Conservation (phyloP, 441 rosid genomes). For the Mallotus japonicus region DNA sequence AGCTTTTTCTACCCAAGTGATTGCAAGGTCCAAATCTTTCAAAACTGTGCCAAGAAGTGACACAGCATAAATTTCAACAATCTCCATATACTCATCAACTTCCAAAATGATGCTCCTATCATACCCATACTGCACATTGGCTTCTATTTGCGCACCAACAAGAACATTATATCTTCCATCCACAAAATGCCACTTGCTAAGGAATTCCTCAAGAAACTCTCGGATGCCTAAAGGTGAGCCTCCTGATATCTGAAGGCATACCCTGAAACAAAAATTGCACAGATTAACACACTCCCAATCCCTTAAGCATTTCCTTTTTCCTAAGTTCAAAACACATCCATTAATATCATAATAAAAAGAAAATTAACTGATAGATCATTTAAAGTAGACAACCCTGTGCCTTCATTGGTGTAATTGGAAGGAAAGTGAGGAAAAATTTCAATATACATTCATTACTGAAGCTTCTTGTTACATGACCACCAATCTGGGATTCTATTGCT, state of each 20-base stretch:
- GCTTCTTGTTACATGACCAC: not conserved
- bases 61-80: slow-evolving; percentile 65
- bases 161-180: slow-evolving; percentile 43
- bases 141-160: slow-evolving; percentile 30
- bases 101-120: slow-evolving; percentile 40
- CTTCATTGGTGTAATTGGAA: not conserved
- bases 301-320: not conserved
- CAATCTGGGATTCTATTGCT: no score
- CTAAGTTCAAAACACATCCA: not conserved
- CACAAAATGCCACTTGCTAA: slow-evolving; percentile 58
- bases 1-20: slow-evolving; percentile 81
- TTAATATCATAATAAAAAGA: not conserved
- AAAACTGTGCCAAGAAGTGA: slow-evolving; percentile 55
- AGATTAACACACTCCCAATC: slow-evolving; percentile 6
- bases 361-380: no score
- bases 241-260: slow-evolving; percentile 70
- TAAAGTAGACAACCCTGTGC: no score
- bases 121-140: slow-evolving; percentile 31
- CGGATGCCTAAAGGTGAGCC: slow-evolving; percentile 45
- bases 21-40: slow-evolving; percentile 52
- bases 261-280: slow-evolving; percentile 40
- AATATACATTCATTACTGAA: not conserved
- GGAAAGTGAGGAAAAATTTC: not conserved
- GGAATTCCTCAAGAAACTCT: slow-evolving; percentile 76
- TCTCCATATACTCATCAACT: slow-evolving; percentile 51